Percentiles rank a stretch among this genome's conserved stretches.
Conservation (phyloP, 2,329 filamentous ascomycete genomes). For the Colletotrichum somersetense region DNA sequence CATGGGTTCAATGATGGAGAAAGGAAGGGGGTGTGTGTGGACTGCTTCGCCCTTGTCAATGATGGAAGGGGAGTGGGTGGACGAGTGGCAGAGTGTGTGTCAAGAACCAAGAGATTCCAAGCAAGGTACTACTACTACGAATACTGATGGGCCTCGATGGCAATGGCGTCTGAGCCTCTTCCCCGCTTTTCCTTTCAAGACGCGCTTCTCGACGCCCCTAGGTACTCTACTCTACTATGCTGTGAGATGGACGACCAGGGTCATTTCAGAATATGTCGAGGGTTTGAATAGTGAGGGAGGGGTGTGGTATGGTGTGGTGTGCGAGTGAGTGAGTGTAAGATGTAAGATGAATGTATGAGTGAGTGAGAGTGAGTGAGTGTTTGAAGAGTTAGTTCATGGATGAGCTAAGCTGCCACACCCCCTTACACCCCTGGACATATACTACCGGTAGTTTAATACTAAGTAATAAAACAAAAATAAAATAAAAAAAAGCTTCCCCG, state of each 20-base stretch:
- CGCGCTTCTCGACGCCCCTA: no score
- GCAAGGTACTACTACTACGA: background rate
- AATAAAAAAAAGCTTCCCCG: background rate
- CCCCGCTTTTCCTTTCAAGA: slow-evolving; percentile 39
- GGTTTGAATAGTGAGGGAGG: background rate
- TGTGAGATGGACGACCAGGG: background rate
- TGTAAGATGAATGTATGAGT: no score
- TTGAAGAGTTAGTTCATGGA: no score
- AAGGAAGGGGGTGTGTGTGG: background rate
- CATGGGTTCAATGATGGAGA: background rate
- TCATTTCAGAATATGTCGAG: slow-evolving; percentile 2
- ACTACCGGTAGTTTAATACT: background rate
- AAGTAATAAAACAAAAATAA: no score
- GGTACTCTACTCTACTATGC: slow-evolving; percentile 8
- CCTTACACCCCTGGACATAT: background rate
- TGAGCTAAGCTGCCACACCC: background rate
- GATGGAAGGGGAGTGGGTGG: slow-evolving; percentile 8
- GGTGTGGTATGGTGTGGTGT: no score
- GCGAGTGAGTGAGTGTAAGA: background rate
- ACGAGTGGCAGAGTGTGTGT: background rate
- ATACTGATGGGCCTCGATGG: slow-evolving; percentile 15
- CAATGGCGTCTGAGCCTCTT: slow-evolving; percentile 12
- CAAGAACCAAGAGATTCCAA: slow-evolving; percentile 17
- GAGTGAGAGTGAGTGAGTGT: no score
- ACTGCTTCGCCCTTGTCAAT: slow-evolving; percentile 19